Evolutionary conservation across 331 rosid species (phyloP).

Genomic region (Stylosanthes scabra): DNA sequence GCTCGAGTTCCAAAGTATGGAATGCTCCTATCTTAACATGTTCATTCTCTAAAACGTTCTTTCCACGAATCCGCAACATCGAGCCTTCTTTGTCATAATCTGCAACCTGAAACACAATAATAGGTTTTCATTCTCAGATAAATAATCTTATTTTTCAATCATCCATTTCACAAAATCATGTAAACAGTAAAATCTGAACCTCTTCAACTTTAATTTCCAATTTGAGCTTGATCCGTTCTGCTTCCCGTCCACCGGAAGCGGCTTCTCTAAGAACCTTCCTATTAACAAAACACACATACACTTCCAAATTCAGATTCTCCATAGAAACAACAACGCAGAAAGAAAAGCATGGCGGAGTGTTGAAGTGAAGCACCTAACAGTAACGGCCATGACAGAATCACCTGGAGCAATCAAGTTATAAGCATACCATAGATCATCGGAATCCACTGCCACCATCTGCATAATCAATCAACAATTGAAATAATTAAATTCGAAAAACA

Average conservation of each 20-base stretch:
- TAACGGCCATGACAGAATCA: constrained; percentile 82
- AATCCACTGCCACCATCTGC: constrained; percentile 90
- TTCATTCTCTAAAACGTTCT: constrained; percentile 83
- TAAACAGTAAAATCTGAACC: constrained; percentile 41
- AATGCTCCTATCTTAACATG: constrained; percentile 94
- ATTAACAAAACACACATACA: constrained; percentile 22
- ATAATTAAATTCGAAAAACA: background rate
- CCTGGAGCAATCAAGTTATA: constrained; percentile 93
- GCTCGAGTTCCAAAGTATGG: constrained; percentile 96
- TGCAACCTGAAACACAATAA: constrained; percentile 57
- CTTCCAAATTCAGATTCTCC: background rate
- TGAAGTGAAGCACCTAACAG: constrained; percentile 65
- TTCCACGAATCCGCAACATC: constrained; percentile 88
- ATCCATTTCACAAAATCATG: background rate
- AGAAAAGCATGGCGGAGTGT: background rate
- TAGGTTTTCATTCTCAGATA: background rate
- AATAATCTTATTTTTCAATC: background rate
- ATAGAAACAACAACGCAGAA: background rate
- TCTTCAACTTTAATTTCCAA: constrained; percentile 92
- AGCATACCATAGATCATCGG: constrained; percentile 93
- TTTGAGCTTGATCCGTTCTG: constrained; percentile 84
- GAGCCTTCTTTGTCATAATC: constrained; percentile 91
- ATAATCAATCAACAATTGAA: background rate
- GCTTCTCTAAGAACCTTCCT: constrained; percentile 90
- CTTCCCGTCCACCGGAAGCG: constrained; percentile 89